Percentiles rank a stretch among this genome's conserved stretches.
phyloP scores from a whole-genome alignment of 108 stramenopile genomes.

The Nitzschia sp. region DNA sequence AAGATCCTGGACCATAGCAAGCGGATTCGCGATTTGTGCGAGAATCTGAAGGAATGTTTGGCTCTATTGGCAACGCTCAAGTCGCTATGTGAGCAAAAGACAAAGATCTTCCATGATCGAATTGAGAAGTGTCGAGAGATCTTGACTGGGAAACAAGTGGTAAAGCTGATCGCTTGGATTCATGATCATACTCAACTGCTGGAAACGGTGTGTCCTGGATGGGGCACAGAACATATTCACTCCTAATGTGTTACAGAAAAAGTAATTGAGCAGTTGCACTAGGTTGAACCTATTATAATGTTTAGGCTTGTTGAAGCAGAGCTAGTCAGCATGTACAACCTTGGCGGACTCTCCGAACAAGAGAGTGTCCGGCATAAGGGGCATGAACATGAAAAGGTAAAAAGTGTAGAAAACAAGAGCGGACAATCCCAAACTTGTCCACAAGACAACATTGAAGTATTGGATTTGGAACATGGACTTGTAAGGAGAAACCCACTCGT shows the following conservation, averaged over 20 bases:
- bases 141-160: slow-evolving; percentile 70
- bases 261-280: not conserved
- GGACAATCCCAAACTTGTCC: slow-evolving; percentile 77
- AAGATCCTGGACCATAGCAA: slow-evolving; percentile 72
- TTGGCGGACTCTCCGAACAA: slow-evolving; percentile 81
- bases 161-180: slow-evolving; percentile 79
- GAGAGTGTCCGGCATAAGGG: slow-evolving; percentile 77
- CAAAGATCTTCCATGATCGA: slow-evolving; percentile 67
- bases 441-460: slow-evolving; percentile 84
- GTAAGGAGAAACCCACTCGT: slow-evolving; percentile 56
- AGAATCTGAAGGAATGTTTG: slow-evolving; percentile 53
- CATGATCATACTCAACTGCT: slow-evolving; percentile 49
- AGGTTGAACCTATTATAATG: not conserved
- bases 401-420: slow-evolving; percentile 58
- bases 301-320: not conserved
- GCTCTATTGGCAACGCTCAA: slow-evolving; percentile 54
- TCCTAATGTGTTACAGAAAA: not conserved
- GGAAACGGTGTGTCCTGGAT: slow-evolving; percentile 64
- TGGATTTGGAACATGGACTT: slow-evolving; percentile 91
- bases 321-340: slow-evolving; percentile 54
- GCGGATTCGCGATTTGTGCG: slow-evolving; percentile 63
- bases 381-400: slow-evolving; percentile 73
- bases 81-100: slow-evolving; percentile 64
- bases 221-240: slow-evolving; percentile 63
- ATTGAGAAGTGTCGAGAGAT: slow-evolving; percentile 77